Conservation (phyloP, 1,284 basidiomycete species). For the Neotropicomus parvogracilis region DNA sequence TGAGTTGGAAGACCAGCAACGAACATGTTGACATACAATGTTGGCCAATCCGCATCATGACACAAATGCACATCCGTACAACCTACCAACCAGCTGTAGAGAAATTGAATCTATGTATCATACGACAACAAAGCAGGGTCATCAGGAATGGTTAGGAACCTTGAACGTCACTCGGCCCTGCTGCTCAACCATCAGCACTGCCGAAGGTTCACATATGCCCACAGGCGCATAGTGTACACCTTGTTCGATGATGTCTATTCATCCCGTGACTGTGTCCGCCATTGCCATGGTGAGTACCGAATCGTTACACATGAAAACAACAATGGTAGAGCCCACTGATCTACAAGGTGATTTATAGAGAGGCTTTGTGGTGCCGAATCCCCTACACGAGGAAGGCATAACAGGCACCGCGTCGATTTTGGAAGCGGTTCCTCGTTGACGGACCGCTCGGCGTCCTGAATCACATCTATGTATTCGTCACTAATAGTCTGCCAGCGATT, state of each 20-base stretch:
- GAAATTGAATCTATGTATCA: too few species aligned
- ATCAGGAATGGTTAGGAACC: neutral
- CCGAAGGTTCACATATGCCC: neutral
- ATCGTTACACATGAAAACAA: too few species aligned
- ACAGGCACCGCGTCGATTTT: neutral
- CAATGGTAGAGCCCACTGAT: too few species aligned
- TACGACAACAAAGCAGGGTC: too few species aligned
- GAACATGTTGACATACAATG: too few species aligned
- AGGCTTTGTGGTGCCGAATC: neutral
- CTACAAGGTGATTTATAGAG: too few species aligned
- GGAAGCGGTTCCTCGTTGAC: neutral
- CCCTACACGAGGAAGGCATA: neutral
- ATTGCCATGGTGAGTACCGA: too few species aligned
- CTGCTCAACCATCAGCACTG: neutral
- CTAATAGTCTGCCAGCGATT: neutral
- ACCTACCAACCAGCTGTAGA: too few species aligned
- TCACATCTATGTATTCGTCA: neutral
- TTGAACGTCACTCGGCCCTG: neutral
- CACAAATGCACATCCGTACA: too few species aligned
- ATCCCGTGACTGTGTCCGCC: too few species aligned
- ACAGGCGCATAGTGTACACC: slow-evolving; percentile 2
- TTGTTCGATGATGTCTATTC: neutral
- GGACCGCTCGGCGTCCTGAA: neutral
- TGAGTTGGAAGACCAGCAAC: too few species aligned
- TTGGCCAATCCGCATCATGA: too few species aligned